phyloP scores from a whole-genome alignment of 495 filamentous ascomycete species.

The Oidiodendron maius region DNA sequence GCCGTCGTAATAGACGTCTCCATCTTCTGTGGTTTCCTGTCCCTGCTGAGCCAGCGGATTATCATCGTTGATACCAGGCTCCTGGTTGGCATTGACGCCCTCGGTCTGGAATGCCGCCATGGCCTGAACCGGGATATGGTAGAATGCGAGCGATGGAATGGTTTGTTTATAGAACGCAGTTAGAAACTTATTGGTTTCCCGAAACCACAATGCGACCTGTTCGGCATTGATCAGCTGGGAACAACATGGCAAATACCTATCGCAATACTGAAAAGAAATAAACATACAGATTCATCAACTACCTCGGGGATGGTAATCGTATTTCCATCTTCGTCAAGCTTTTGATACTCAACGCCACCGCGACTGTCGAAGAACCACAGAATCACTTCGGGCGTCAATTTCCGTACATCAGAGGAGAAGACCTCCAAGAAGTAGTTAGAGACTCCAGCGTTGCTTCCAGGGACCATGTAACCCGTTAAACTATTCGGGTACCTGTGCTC shows the following conservation, averaged over 20 bases:
- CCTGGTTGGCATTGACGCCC: conserved; percentile 7
- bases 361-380: conserved; percentile 75
- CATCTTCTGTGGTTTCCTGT: conserved; percentile 45
- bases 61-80: conserved; percentile 65
- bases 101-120: conserved; percentile 42
- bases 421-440: conserved; percentile 65
- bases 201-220: too few relatives aligned
- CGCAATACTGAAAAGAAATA: too few relatives aligned
- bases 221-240: too few relatives aligned
- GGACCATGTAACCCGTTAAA: conserved; percentile 51
- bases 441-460: conserved; percentile 44
- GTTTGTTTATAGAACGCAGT: too few relatives aligned
- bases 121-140: conserved; percentile 63
- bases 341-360: conserved; percentile 52
- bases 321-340: too few relatives aligned
- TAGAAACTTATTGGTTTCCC: too few relatives aligned
- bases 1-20: too few relatives aligned
- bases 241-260: too few relatives aligned
- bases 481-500: conserved; percentile 48
- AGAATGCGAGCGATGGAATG: conserved; percentile 69
- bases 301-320: too few relatives aligned
- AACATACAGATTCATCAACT: too few relatives aligned
- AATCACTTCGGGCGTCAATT: conserved; percentile 39
- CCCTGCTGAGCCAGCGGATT: conserved; percentile 51
- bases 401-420: conserved; percentile 28